phyloP scores from a whole-genome alignment of 177 flowering plant genomes.

The Telopea speciosissima region DNA sequence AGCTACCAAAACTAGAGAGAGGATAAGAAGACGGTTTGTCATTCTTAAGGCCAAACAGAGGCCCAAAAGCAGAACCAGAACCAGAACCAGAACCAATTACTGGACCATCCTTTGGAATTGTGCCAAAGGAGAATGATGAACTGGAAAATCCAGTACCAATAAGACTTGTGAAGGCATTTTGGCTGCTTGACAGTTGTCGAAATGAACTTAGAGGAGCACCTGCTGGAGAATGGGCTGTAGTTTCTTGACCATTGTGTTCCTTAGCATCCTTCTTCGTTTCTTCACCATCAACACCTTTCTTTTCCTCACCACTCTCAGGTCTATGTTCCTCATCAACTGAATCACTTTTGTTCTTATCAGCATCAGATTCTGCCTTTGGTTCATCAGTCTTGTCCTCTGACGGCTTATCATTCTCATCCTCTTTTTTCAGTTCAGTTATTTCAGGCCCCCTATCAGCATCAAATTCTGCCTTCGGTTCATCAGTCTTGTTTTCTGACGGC shows the following conservation, averaged over 20 bases:
- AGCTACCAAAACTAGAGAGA: constrained; percentile 39
- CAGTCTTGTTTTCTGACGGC: constrained; percentile 3
- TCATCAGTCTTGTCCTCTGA: constrained; percentile 17
- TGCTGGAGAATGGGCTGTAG: constrained; percentile 17
- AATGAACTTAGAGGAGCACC: constrained; percentile 60
- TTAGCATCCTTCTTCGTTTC: constrained; percentile 1
- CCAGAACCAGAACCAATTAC: constrained; percentile 15
- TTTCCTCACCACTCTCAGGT: constrained; percentile 14
- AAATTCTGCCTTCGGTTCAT: constrained; percentile 27
- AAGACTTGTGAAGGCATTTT: constrained; percentile 89
- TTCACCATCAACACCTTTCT: constrained; percentile 5
- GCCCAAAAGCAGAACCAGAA: constrained; percentile 28
- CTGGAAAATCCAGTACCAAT: constrained; percentile 80
- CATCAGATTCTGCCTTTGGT: constrained; percentile 25
- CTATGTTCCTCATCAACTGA: constrained; percentile 12
- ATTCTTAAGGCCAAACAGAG: constrained; percentile 37
- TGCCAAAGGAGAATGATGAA: constrained; percentile 70
- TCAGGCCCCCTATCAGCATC: constrained; percentile 17
- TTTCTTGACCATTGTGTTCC: constrained; percentile 18
- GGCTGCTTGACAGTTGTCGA: constrained; percentile 73
- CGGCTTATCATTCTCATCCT: constrained; percentile 16
- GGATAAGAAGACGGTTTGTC: constrained; percentile 36
- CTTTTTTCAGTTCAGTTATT: constrained; percentile 15
- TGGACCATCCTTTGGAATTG: constrained; percentile 47
- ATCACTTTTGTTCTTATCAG: constrained; percentile 6